Conservation (phyloP, 305 asterid species). For the Solanum hybrid region DNA sequence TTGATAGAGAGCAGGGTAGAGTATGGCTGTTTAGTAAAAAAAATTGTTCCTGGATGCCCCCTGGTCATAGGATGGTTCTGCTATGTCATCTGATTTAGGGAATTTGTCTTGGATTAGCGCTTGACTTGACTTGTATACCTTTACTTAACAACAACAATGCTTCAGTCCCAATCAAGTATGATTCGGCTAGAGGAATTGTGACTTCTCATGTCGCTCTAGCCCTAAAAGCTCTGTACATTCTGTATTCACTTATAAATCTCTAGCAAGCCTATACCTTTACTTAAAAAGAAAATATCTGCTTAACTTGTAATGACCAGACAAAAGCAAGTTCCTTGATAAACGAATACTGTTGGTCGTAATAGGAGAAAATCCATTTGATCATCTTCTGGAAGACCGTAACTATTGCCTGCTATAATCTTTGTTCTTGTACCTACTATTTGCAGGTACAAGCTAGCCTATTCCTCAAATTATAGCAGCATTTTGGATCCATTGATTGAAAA, state of each 20-base stretch:
- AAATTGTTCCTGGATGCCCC: background rate
- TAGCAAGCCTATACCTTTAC: background rate
- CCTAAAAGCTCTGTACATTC: background rate
- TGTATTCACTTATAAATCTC: background rate
- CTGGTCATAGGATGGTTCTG: background rate
- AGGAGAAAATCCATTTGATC: background rate
- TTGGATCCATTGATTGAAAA: constrained; percentile 66
- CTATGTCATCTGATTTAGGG: background rate
- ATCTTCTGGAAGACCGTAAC: background rate
- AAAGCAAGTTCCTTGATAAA: background rate
- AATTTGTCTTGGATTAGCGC: background rate
- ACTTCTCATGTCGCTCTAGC: background rate
- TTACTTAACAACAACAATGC: background rate
- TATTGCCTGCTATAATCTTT: background rate
- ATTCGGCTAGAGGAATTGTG: background rate
- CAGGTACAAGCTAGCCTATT: constrained; percentile 81
- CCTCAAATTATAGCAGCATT: constrained; percentile 65
- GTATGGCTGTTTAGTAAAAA: background rate
- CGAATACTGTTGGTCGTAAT: background rate
- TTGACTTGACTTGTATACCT: background rate
- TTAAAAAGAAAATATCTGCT: background rate
- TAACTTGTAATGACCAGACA: background rate
- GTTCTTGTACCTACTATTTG: constrained; percentile 3
- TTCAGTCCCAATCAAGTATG: background rate
- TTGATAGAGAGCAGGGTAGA: background rate